Evolutionary conservation across 2,329 filamentous ascomycete genomes (phyloP), one percentile per base, ranked within the genome.

Genomic region (Trichoderma brevicompactum): DNA sequence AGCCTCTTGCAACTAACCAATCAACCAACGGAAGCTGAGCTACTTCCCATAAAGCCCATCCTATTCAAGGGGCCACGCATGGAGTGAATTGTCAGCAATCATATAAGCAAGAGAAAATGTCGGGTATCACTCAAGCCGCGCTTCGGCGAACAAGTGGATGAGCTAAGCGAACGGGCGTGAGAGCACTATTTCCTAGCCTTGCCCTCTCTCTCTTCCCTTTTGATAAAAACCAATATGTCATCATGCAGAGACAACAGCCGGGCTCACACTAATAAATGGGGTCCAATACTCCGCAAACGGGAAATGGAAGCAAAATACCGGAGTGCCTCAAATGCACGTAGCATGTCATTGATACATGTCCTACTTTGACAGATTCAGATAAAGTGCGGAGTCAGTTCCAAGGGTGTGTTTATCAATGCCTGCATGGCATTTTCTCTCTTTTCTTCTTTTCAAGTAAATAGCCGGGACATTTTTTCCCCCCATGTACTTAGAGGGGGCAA

Each of bases 371-470:
- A 55, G 32, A 48, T 38, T n/a, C 7, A 55, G 49, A 48, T 48
- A 28, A 32, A 38, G 41, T 43, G 49, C 19, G 49, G 49, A 46
- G 40, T n/a, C 28, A 54, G 28, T 62, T 52, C 23, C 38, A 59
- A 41, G 38, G 48, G 23, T 43, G 23, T 28, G 23, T 2, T 28
- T 28, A 28, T 28, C 23, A 28, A 28, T 3, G 5, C 23, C 23
- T 28, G 23, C 23, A 28, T 28, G 23, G 13, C 17, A 12, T 15
- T 19, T 12, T 34, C 50, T 54, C 12, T 28, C 49, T 15, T 23
- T 23, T 49, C 23, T 32, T n/a, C 40, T 19, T 54, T n/a, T 9
- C 19, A 19, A 10, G 40, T 10, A 32, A 23, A 52, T n/a, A 52
- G 23, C 38, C 17, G 17, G 52, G 38, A 8, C 23, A 15, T 43